A percentile compares a stretch with the other conserved stretches of the same genome.
Evolutionary conservation across 2,329 filamentous ascomycete genomes (phyloP).

Genomic region (Pseudocercospora eumusae): DNA sequence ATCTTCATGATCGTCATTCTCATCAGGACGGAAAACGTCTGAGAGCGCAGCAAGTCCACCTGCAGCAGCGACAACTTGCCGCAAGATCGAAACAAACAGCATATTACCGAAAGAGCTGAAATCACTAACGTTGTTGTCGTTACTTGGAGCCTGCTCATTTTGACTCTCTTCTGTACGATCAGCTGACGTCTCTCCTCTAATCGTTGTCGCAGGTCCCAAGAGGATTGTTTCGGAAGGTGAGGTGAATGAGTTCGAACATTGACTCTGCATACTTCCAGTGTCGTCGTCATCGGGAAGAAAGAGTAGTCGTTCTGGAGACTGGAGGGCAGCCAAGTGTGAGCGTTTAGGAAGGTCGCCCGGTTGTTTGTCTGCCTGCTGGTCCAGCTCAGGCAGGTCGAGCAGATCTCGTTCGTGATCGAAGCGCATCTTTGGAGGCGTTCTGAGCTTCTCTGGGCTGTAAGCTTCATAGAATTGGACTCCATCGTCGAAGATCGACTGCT

Average conservation of each 20-base stretch:
- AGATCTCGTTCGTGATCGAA: background rate
- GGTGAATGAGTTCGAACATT: background rate
- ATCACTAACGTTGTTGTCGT: background rate
- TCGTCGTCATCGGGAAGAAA: background rate
- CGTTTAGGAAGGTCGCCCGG: background rate
- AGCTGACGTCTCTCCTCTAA: background rate
- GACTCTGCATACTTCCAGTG: background rate
- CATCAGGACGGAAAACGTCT: background rate
- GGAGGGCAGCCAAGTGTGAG: background rate
- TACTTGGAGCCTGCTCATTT: background rate
- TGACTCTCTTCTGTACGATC: background rate
- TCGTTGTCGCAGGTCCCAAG: background rate
- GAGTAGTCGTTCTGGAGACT: background rate
- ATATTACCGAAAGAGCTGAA: background rate
- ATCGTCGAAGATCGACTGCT: background rate
- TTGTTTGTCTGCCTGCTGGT: background rate
- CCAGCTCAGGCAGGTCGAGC: background rate
- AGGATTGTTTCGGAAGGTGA: background rate
- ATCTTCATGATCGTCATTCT: background rate
- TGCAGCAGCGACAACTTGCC: background rate
- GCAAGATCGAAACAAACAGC: background rate
- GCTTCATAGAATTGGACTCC: background rate
- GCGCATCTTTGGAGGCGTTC: background rate
- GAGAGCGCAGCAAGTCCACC: background rate
- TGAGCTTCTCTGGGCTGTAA: background rate